Percentiles rank a stretch among this genome's conserved stretches.
Conservation (phyloP, 768 basidiomycete genomes). For the Termitomyces bulborhizus region DNA sequence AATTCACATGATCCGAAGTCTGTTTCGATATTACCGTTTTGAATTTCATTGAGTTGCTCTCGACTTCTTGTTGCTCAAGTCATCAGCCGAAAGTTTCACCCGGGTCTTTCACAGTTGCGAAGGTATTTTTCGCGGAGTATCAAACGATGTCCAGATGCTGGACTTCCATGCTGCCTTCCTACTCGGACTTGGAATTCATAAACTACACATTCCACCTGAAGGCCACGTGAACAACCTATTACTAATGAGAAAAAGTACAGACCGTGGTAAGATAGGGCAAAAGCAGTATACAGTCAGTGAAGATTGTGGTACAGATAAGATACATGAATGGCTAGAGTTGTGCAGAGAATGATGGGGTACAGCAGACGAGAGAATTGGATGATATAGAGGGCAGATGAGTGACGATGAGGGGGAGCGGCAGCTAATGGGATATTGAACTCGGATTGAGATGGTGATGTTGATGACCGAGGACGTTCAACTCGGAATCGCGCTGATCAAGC, state of each 20-base stretch:
- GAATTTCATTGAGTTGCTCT: no score
- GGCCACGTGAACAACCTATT: background rate
- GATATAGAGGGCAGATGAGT: background rate
- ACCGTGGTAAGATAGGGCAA: background rate
- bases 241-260: no score
- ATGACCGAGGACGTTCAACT: no score
- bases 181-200: background rate
- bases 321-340: background rate
- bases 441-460: background rate
- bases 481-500: background rate
- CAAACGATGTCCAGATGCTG: background rate
- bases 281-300: background rate
- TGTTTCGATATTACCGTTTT: no score
- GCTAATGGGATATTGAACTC: background rate
- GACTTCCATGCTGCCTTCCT: no score
- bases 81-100: no score
- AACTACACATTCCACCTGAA: background rate
- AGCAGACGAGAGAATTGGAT: background rate
- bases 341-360: background rate
- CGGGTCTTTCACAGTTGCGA: no score
- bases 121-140: background rate
- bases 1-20: no score
- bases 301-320: background rate
- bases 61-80: no score
- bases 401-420: no score